These are phyloP conservation scores for Dendrobium catenatum DNA, from an alignment of 106 monocot species.

Conservation along the genomic window DNA sequence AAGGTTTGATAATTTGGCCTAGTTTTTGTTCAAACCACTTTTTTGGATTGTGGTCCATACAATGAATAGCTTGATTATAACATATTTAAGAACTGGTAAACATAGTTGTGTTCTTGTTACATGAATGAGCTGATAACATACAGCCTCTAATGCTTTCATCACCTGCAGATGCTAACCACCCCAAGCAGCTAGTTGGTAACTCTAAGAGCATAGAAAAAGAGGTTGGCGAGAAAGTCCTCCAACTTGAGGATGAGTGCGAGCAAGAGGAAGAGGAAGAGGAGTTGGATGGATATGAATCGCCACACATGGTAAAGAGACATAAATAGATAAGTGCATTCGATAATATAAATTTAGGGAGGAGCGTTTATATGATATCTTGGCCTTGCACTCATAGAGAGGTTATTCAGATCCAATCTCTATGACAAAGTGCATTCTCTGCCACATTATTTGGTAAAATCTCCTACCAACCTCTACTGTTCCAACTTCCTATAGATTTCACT, in stretches of 20 bases:
- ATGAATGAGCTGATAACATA: neutral
- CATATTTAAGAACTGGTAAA: neutral
- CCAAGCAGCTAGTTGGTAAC: constrained; percentile 6
- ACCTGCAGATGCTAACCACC: constrained; percentile 21
- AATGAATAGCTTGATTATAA: neutral
- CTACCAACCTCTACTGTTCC: neutral
- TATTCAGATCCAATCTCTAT: neutral
- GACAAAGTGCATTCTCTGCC: neutral
- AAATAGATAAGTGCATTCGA: neutral
- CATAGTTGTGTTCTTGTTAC: neutral
- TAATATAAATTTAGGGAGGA: no score
- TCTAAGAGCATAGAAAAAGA: constrained; percentile 22
- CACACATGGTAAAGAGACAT: constrained; percentile 19
- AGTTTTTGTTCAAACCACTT: neutral
- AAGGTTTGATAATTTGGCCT: constrained; percentile 17
- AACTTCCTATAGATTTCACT: neutral
- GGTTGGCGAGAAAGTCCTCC: constrained; percentile 14
- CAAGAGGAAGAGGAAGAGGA: constrained; percentile 26
- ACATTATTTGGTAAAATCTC: neutral
- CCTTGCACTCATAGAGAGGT: neutral
- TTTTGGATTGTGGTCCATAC: neutral
- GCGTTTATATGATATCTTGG: no score
- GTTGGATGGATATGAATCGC: constrained; percentile 30
- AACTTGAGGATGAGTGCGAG: constrained; percentile 9
- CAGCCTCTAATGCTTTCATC: neutral